Conservation (phyloP, 148 eudicot genomes). For the Amaranthus palmeri region DNA sequence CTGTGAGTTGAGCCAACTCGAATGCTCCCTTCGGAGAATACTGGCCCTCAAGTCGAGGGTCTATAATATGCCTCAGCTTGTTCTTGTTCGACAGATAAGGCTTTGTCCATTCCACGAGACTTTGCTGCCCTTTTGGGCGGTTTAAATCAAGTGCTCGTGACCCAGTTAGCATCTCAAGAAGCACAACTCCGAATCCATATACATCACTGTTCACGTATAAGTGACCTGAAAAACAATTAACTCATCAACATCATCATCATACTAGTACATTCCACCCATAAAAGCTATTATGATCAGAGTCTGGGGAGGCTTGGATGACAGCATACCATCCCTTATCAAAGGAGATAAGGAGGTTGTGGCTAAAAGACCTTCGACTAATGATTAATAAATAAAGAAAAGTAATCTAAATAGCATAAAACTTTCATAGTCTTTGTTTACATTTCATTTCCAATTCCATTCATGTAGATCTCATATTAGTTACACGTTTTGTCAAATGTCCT, state of each 20-base stretch:
- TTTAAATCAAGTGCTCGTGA: slow-evolving; percentile 48
- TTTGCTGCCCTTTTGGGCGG: slow-evolving; percentile 47
- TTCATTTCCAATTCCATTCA: not conserved
- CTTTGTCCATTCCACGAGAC: slow-evolving; percentile 48
- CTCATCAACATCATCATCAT: not conserved
- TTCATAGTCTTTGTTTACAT: too few species aligned
- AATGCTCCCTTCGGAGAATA: slow-evolving; percentile 54
- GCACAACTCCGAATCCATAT: slow-evolving; percentile 77
- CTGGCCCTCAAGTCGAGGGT: slow-evolving; percentile 49
- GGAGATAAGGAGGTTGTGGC: not conserved
- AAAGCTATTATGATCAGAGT: not conserved
- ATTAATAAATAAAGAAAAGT: not conserved
- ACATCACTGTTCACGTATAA: slow-evolving; percentile 77
- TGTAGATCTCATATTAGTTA: too few species aligned
- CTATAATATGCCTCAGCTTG: slow-evolving; percentile 53
- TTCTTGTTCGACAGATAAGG: slow-evolving; percentile 39
- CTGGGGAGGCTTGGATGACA: not conserved
- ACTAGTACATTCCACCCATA: not conserved
- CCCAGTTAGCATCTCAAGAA: slow-evolving; percentile 71
- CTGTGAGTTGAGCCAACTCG: slow-evolving; percentile 40
- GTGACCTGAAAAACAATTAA: slow-evolving; percentile 37
- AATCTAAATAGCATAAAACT: too few species aligned
- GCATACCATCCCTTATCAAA: not conserved
- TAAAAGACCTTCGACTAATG: not conserved
- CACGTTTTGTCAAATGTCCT: too few species aligned